These are phyloP conservation scores for Euphorbia schlechtendalii DNA, from an alignment of 441 rosid species.

Conservation along the genomic window DNA sequence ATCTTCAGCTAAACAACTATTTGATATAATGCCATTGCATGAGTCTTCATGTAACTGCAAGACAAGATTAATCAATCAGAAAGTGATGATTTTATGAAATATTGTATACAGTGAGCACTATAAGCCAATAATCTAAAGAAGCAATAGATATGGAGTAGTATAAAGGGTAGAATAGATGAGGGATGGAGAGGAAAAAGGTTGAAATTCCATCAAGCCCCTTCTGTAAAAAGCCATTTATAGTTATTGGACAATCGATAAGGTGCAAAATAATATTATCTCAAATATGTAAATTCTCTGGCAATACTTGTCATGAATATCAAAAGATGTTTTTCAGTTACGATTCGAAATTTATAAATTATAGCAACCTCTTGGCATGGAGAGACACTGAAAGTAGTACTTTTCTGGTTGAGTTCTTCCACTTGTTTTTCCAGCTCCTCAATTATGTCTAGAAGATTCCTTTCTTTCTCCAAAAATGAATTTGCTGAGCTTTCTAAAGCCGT, in stretches of 20 bases:
- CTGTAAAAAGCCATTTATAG: no score
- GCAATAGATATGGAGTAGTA: no score
- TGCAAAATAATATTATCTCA: no score
- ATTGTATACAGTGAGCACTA: neutral
- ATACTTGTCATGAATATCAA: no score
- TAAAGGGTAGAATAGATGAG: no score
- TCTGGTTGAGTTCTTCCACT: conserved; percentile 43
- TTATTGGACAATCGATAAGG: no score
- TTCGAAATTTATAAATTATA: neutral
- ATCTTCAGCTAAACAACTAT: no score
- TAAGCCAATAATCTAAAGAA: no score
- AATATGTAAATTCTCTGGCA: no score
- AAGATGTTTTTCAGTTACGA: neutral
- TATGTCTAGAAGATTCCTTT: conserved; percentile 42
- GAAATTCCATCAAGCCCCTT: no score
- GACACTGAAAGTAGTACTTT: conserved; percentile 18
- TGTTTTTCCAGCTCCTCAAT: conserved; percentile 53
- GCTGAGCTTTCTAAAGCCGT: conserved; percentile 47
- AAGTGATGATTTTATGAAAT: neutral
- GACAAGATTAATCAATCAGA: neutral
- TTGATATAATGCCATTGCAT: no score
- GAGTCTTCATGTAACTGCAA: conserved; percentile 18
- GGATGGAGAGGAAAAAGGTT: no score
- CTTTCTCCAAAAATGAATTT: conserved; percentile 46
- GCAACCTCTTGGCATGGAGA: conserved; percentile 34